phyloP scores from a whole-genome alignment of 768 basidiomycete genomes.

The Podaxis sp. region DNA sequence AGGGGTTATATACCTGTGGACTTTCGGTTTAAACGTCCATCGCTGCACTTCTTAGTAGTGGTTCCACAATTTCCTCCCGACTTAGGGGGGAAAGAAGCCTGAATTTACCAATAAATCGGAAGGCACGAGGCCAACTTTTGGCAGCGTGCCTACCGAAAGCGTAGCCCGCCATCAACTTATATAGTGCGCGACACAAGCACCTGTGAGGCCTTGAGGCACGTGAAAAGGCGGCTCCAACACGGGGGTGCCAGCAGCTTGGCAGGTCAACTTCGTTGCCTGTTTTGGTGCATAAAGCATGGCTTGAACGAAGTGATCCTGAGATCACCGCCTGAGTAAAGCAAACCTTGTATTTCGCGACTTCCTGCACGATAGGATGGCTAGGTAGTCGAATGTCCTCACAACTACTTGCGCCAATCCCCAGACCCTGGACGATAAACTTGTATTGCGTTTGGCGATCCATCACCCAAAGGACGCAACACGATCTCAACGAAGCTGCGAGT shows the following conservation, averaged over 20 bases:
- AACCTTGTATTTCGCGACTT: no score
- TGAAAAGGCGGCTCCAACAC: background rate
- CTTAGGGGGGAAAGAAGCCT: background rate
- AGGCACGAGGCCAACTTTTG: background rate
- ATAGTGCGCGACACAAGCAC: background rate
- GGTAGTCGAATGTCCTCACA: no score
- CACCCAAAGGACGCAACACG: no score
- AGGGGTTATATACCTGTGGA: background rate
- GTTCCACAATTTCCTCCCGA: background rate
- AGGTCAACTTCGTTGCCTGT: background rate
- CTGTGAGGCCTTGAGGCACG: background rate
- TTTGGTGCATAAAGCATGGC: no score
- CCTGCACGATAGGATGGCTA: no score
- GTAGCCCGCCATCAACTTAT: background rate
- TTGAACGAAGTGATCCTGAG: background rate
- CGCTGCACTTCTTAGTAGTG: background rate
- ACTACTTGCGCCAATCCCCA: no score
- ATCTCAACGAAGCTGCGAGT: no score
- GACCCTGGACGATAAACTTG: no score
- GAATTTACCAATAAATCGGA: background rate
- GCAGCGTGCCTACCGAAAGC: background rate
- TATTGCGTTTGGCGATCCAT: no score
- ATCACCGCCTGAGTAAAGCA: background rate
- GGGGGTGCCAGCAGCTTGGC: background rate
- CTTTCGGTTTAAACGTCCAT: background rate